A percentile compares a stretch with the other conserved stretches of the same genome.
Evolutionary conservation across 164 flowering plant genomes (phyloP).

Genomic region (Cinnamomum micranthum): DNA sequence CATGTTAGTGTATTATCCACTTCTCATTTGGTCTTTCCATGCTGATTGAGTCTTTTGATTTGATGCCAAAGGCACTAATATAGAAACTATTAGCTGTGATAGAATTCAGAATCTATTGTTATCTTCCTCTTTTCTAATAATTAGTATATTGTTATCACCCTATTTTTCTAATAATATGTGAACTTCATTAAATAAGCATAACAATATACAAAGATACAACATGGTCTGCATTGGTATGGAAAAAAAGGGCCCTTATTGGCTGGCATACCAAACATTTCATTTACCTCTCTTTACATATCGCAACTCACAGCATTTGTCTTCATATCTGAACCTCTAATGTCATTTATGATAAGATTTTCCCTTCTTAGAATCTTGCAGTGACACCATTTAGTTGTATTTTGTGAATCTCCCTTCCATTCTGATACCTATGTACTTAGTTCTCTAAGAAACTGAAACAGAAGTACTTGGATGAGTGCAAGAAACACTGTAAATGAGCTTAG

Average conservation of each 20-base stretch:
- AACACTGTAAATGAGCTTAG: too few species aligned
- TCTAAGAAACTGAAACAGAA: not conserved
- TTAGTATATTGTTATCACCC: not conserved
- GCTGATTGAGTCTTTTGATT: not conserved
- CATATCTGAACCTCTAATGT: not conserved
- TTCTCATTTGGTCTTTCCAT: not conserved
- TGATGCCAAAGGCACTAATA: not conserved
- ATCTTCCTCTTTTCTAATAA: not conserved
- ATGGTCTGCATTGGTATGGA: not conserved
- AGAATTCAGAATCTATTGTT: not conserved
- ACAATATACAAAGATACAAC: not conserved
- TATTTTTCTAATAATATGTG: not conserved
- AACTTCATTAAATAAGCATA: not conserved
- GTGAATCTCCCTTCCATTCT: not conserved
- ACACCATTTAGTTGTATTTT: not conserved
- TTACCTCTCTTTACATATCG: not conserved
- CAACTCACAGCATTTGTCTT: not conserved
- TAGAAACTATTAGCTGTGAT: not conserved
- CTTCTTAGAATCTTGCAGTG: not conserved
- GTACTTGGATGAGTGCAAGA: too few species aligned
- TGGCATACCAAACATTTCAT: not conserved
- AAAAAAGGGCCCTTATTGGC: not conserved
- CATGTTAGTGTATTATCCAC: not conserved
- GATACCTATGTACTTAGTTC: not conserved
- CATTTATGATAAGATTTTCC: not conserved